Conservation (phyloP, 805 yeast genomes). For the Schwanniomyces polymorphus region DNA sequence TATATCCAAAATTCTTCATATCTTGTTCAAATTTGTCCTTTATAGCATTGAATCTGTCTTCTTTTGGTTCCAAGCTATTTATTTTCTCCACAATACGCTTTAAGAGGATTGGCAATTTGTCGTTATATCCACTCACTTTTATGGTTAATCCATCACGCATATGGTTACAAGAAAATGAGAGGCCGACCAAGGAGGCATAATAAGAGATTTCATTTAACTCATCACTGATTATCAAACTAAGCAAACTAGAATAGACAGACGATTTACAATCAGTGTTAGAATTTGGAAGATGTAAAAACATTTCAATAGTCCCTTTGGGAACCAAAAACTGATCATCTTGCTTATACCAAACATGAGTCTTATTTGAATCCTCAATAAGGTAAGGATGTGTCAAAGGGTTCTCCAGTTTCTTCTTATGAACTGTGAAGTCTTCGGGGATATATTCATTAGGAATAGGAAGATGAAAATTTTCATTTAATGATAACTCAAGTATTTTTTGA, state of each 20-base stretch:
- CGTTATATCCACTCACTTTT: constrained; percentile 76
- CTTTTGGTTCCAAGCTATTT: constrained; percentile 47
- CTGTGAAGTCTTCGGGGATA: constrained; percentile 75
- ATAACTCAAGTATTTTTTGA: constrained; percentile 25
- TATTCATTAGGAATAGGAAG: constrained; percentile 78
- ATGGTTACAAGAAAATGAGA: constrained; percentile 54
- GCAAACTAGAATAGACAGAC: constrained; percentile 58
- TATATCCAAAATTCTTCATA: constrained; percentile 65
- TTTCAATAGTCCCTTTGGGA: constrained; percentile 76
- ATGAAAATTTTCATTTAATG: constrained; percentile 37
- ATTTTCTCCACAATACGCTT: constrained; percentile 59
- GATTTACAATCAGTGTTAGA: constrained; percentile 59
- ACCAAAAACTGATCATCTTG: constrained; percentile 86
- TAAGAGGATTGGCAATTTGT: constrained; percentile 67
- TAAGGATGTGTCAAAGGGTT: constrained; percentile 56
- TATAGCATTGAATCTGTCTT: constrained; percentile 63
- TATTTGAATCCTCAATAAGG: constrained; percentile 52
- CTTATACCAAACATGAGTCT: constrained; percentile 77
- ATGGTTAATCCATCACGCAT: constrained; percentile 72
- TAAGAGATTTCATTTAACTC: constrained; percentile 74
- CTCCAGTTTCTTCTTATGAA: constrained; percentile 41
- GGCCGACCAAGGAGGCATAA: constrained; percentile 82
- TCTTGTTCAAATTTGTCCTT: constrained; percentile 65
- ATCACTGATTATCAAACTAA: constrained; percentile 73
- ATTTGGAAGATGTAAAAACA: constrained; percentile 66